Percentiles rank a stretch among this genome's conserved stretches.
Conservation (phyloP, 2,329 filamentous ascomycete species). For the Dothideomycetidae sp. region DNA sequence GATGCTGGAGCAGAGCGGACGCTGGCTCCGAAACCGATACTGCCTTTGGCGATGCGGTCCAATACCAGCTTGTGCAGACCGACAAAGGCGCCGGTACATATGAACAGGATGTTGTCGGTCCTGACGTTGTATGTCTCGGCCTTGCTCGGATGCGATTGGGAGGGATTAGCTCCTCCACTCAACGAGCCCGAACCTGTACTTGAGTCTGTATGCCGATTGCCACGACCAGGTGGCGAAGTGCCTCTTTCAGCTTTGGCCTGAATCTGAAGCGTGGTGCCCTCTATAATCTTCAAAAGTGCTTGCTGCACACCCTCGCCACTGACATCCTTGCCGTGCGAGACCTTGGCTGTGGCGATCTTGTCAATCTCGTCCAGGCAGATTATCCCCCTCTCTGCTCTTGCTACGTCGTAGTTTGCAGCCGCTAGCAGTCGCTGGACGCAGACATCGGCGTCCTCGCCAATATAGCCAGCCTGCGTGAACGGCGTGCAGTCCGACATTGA, state of each 20-base stretch:
- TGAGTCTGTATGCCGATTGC: conserved; percentile 8
- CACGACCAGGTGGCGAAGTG: conserved; percentile 19
- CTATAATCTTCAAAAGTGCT: conserved; percentile 85
- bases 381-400: conserved; percentile 76
- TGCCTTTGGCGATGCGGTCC: conserved; percentile 70
- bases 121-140: conserved; percentile 58
- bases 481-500: conserved; percentile 93
- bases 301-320: conserved; percentile 95
- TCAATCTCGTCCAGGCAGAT: conserved; percentile 95
- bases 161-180: conserved; percentile 22
- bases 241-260: conserved; percentile 66
- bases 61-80: conserved; percentile 79
- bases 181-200: conserved; percentile 21
- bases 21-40: conserved; percentile 82
- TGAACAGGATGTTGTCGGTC: conserved; percentile 93
- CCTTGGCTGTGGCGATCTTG: conserved; percentile 83
- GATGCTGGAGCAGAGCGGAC: conserved; percentile 43
- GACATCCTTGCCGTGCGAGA: conserved; percentile 81
- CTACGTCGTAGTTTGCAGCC: conserved; percentile 77
- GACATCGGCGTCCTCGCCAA: conserved; percentile 93
- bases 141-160: conserved; percentile 28
- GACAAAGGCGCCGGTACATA: conserved; percentile 90
- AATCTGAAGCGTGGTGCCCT: conserved; percentile 85
- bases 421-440: conserved; percentile 84
- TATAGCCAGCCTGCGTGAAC: conserved; percentile 92